A percentile compares a stretch with the other conserved stretches of the same genome.
These are phyloP conservation scores for Adiantum capillusveneris DNA, from an alignment of 75 land plant genomes.

Conservation along the genomic window DNA sequence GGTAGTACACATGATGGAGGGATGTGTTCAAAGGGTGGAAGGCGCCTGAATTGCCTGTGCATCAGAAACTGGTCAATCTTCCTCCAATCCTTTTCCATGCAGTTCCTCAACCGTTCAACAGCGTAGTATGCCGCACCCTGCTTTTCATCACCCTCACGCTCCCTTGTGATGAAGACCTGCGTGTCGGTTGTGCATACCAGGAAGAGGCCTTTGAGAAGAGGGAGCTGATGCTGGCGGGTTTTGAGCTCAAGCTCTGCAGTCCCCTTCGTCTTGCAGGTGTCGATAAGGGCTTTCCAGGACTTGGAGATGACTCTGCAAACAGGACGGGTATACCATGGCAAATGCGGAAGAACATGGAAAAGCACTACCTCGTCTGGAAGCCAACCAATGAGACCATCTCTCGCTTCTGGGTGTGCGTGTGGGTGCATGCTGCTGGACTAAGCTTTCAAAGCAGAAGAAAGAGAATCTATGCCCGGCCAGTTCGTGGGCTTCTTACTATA, in stretches of 20 bases:
- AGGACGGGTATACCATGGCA: slow-evolving; percentile 1
- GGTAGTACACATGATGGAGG: neutral
- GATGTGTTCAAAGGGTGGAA: neutral
- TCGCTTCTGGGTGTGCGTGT: too few species aligned
- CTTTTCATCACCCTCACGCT: neutral
- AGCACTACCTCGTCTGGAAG: neutral
- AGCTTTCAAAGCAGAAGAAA: too few species aligned
- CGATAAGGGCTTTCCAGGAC: neutral
- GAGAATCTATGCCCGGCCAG: too few species aligned
- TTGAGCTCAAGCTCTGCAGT: neutral
- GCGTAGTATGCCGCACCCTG: too few species aligned
- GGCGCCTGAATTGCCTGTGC: neutral
- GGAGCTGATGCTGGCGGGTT: neutral
- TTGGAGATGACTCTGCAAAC: slow-evolving; percentile 2
- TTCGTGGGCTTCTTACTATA: too few species aligned
- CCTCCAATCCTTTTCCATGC: too few species aligned
- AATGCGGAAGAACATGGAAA: neutral
- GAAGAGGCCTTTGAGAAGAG: slow-evolving; percentile 1
- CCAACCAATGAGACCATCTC: neutral
- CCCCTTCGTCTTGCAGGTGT: neutral
- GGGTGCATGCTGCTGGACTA: too few species aligned
- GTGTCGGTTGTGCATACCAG: neutral
- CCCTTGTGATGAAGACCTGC: slow-evolving; percentile 2
- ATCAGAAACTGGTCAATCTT: neutral
- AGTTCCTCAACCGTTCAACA: neutral